These are phyloP conservation scores for Diatrype stigma DNA, from an alignment of 2,329 filamentous ascomycete genomes.

Conservation along the genomic window DNA sequence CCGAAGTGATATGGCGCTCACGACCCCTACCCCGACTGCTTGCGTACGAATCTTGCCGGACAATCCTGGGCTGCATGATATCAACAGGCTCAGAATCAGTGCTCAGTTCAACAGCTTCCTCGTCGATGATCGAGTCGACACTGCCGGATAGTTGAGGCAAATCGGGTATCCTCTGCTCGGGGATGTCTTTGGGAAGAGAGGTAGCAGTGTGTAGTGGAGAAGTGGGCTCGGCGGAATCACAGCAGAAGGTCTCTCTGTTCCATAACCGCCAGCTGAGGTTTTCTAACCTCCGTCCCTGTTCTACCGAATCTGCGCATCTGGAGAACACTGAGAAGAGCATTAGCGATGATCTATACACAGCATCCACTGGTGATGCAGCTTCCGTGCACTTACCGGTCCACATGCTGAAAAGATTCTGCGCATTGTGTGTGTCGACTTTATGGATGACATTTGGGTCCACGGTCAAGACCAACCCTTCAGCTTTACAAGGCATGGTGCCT, in stretches of 20 bases:
- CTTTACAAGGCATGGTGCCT: constrained; percentile 70
- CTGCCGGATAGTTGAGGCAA: constrained; percentile 73
- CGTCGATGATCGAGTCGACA: constrained; percentile 69
- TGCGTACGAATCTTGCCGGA: constrained; percentile 66
- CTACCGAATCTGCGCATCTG: constrained; percentile 87
- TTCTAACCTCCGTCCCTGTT: constrained; percentile 86
- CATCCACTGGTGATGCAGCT: background rate
- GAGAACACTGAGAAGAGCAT: constrained; percentile 68
- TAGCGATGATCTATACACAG: constrained; percentile 20
- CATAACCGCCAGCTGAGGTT: constrained; percentile 95
- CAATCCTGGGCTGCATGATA: constrained; percentile 63
- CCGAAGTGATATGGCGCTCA: constrained; percentile 87
- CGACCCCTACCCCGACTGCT: constrained; percentile 67
- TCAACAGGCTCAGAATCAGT: constrained; percentile 52
- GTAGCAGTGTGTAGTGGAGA: constrained; percentile 35
- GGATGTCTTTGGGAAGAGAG: constrained; percentile 48
- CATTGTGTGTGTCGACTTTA: constrained; percentile 89
- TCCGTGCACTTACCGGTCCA: constrained; percentile 72
- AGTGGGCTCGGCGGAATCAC: constrained; percentile 58
- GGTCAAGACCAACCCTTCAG: constrained; percentile 82
- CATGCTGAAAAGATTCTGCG: constrained; percentile 92
- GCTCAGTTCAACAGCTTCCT: constrained; percentile 58
- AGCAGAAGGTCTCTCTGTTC: constrained; percentile 91
- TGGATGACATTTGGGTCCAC: constrained; percentile 90
- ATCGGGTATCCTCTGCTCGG: constrained; percentile 41